Percentiles rank a stretch among this genome's conserved stretches.
phyloP scores from a whole-genome alignment of 495 filamentous ascomycete genomes.

The Cladorrhinum samala region DNA sequence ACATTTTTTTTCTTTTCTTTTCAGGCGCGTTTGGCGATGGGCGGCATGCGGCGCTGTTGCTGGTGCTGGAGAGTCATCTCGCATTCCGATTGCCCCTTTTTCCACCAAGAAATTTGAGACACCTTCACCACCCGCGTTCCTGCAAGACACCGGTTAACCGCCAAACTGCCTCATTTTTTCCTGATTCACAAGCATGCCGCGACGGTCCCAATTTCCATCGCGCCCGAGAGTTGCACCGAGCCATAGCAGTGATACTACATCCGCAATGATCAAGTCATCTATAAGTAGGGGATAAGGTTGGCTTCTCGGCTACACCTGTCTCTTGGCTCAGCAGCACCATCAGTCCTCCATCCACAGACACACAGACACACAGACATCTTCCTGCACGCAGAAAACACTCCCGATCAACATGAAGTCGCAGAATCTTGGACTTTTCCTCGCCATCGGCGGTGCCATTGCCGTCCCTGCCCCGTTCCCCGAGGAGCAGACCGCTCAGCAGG shows the following conservation, averaged over 20 bases:
- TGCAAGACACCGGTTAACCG: background rate
- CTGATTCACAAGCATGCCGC: slow-evolving; percentile 1
- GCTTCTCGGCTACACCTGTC: background rate
- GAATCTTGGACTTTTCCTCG: slow-evolving; percentile 9
- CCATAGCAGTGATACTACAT: background rate
- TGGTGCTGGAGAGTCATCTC: background rate
- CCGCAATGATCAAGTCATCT: background rate
- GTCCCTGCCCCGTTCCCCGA: slow-evolving; percentile 5
- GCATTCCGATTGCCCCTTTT: slow-evolving; percentile 10
- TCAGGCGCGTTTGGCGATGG: background rate
- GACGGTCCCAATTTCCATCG: background rate
- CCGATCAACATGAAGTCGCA: slow-evolving; percentile 16
- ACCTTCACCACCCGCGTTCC: background rate
- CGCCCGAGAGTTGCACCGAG: slow-evolving; percentile 9
- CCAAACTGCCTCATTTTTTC: background rate
- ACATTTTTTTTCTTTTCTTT: background rate
- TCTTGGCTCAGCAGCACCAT: too few species aligned
- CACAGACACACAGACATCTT: background rate
- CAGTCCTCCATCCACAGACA: background rate
- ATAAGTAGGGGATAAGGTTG: background rate
- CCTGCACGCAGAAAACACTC: background rate
- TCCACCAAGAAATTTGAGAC: background rate
- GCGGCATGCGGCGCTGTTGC: background rate
- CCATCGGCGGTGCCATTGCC: slow-evolving; percentile 15
- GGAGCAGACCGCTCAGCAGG: slow-evolving; percentile 2